Percentiles rank a stretch among this genome's conserved stretches.
phyloP scores from a whole-genome alignment of 805 yeast genomes.

The Candida alai region DNA sequence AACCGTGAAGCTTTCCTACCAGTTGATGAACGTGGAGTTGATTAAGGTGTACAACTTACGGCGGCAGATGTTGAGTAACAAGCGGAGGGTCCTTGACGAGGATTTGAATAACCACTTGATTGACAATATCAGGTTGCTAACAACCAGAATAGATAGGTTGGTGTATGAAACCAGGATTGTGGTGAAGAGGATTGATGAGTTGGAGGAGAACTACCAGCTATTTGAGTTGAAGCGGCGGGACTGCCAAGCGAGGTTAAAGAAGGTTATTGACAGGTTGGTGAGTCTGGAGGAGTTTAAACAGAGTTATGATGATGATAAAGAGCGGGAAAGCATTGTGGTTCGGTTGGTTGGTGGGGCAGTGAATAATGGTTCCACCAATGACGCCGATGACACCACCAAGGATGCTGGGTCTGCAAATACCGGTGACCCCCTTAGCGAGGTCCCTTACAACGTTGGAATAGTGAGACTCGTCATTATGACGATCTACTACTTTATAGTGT shows the following conservation, averaged over 20 bases:
- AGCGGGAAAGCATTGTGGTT: slow-evolving; percentile 22
- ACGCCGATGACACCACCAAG: slow-evolving; percentile 1
- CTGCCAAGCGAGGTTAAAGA: slow-evolving; percentile 21
- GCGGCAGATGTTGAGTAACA: slow-evolving; percentile 21
- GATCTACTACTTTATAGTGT: slow-evolving; percentile 29
- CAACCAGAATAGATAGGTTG: slow-evolving; percentile 34
- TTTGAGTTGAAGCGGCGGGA: slow-evolving; percentile 27
- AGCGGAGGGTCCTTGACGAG: slow-evolving; percentile 23
- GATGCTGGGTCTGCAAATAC: slow-evolving; percentile 3
- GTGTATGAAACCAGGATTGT: slow-evolving; percentile 40
- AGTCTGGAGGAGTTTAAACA: slow-evolving; percentile 28
- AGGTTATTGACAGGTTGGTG: slow-evolving; percentile 23
- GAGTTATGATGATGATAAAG: slow-evolving; percentile 27
- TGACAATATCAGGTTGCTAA: slow-evolving; percentile 26
- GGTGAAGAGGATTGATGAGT: slow-evolving; percentile 35
- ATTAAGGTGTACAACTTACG: slow-evolving; percentile 24
- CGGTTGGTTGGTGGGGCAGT: slow-evolving; percentile 32
- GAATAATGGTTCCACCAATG: no score
- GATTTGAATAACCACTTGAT: slow-evolving; percentile 27
- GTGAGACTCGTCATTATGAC: slow-evolving; percentile 25
- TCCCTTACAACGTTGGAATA: slow-evolving; percentile 6
- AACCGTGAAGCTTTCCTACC: slow-evolving; percentile 17
- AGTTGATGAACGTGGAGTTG: slow-evolving; percentile 28
- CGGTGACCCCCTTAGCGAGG: slow-evolving; percentile 1
- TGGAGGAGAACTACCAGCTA: slow-evolving; percentile 30